Evolutionary conservation across 805 yeast genomes (phyloP).

Genomic region (Starmerella bacillaris): DNA sequence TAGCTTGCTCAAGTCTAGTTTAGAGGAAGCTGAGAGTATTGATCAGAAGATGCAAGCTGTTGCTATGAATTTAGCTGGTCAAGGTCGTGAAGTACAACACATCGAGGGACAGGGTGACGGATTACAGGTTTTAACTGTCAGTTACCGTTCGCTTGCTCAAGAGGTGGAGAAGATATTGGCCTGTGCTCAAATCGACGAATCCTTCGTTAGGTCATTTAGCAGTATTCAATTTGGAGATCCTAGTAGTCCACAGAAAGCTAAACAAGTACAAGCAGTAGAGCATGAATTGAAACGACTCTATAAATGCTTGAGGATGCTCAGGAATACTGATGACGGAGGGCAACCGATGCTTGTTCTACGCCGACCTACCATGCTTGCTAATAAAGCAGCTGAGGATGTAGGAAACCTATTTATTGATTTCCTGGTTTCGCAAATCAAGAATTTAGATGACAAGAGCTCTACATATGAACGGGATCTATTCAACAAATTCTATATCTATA

Average conservation of each 20-base stretch:
- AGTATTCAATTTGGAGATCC: conserved; percentile 26
- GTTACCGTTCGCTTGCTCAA: conserved; percentile 55
- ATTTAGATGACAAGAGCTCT: conserved; percentile 2
- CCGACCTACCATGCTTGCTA: background rate
- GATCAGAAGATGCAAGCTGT: conserved; percentile 38
- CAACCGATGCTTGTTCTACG: background rate
- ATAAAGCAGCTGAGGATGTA: conserved; percentile 23
- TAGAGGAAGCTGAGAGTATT: conserved; percentile 37
- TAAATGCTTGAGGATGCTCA: background rate
- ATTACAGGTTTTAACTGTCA: conserved; percentile 63
- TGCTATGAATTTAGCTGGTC: conserved; percentile 42
- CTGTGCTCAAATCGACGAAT: conserved; percentile 49
- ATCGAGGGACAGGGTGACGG: conserved; percentile 67
- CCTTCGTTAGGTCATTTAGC: conserved; percentile 32
- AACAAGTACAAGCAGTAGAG: conserved; percentile 35
- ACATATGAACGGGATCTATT: conserved; percentile 16
- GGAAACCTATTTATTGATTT: conserved; percentile 29
- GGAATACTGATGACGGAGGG: background rate
- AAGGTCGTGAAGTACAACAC: conserved; percentile 48
- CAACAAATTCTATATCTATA: conserved; percentile 22
- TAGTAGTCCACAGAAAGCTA: conserved; percentile 23
- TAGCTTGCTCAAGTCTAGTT: conserved; percentile 28
- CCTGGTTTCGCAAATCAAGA: conserved; percentile 28
- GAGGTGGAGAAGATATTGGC: conserved; percentile 51
- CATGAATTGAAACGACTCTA: conserved; percentile 1